These are phyloP conservation scores for Phytophthora litchii DNA, from an alignment of 352 stramenopile genomes.

Conservation along the genomic window DNA sequence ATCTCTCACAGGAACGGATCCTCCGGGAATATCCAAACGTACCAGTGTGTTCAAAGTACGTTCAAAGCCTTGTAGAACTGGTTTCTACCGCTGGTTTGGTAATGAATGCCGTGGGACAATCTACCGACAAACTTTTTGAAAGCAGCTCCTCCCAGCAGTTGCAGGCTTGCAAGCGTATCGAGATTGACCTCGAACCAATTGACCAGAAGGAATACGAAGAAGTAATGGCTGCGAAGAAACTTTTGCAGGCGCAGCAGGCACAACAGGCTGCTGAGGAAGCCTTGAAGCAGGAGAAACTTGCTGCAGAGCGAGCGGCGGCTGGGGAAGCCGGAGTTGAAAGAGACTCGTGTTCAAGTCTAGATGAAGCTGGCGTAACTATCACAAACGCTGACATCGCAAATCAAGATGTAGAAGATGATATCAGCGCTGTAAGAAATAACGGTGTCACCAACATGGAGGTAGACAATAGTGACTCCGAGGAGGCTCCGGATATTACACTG, in stretches of 20 bases:
- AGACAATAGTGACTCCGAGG: conserved; percentile 82
- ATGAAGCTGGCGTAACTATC: conserved; percentile 13
- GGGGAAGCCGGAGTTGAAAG: conserved; percentile 27
- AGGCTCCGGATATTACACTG: conserved; percentile 76
- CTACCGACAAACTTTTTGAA: conserved; percentile 57
- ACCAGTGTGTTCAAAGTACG: conserved; percentile 82
- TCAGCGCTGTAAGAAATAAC: conserved; percentile 28
- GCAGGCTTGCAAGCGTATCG: conserved; percentile 62
- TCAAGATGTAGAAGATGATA: conserved; percentile 36
- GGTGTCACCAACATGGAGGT: conserved; percentile 77
- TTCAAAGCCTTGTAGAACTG: conserved; percentile 87
- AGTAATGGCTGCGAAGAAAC: conserved; percentile 44
- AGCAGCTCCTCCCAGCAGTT: conserved; percentile 47
- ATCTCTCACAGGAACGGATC: conserved; percentile 77
- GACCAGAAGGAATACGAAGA: conserved; percentile 77
- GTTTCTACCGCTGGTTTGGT: conserved; percentile 73
- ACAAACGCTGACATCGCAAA: conserved; percentile 25
- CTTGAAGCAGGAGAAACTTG: conserved; percentile 46
- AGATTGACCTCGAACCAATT: conserved; percentile 69
- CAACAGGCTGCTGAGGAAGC: conserved; percentile 57
- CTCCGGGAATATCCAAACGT: conserved; percentile 77
- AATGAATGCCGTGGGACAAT: conserved; percentile 54
- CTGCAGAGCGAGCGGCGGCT: conserved; percentile 46
- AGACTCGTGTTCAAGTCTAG: conserved; percentile 30
- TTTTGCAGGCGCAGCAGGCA: conserved; percentile 43